Evolutionary conservation across 257 asterid genomes (phyloP).

Genomic region (Solanum chilense): DNA sequence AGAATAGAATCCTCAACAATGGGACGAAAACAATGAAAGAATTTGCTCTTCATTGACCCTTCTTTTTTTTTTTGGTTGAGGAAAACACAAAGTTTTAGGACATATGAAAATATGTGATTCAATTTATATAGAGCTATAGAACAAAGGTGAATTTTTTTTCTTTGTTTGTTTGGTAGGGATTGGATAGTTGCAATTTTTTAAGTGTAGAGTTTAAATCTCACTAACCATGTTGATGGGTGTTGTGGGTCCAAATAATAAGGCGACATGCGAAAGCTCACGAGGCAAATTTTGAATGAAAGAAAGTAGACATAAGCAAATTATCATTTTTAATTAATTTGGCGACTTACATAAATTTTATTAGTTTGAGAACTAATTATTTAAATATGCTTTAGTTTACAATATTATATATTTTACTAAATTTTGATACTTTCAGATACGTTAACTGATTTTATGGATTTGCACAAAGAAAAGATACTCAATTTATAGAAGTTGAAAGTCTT

Average conservation of each 20-base stretch:
- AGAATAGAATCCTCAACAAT: background rate
- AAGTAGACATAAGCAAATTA: background rate
- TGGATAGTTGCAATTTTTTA: background rate
- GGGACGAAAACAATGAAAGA: background rate
- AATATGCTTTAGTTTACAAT: no score
- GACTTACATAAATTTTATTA: no score
- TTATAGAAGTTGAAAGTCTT: no score
- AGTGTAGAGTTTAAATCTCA: background rate
- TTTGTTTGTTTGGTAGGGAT: background rate
- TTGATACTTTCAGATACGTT: no score
- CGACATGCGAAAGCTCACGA: background rate
- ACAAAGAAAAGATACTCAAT: no score
- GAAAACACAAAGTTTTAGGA: background rate
- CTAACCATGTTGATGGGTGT: background rate
- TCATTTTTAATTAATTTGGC: background rate
- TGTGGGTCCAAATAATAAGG: background rate
- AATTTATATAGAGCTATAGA: background rate
- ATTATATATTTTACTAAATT: no score
- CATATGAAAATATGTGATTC: background rate
- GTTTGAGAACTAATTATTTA: no score
- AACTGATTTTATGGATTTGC: no score
- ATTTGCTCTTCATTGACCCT: background rate
- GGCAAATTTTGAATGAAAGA: background rate
- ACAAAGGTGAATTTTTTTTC: background rate
- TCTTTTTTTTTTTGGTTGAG: background rate